Evolutionary conservation across 768 basidiomycete genomes (phyloP).

Genomic region (Boletus insuetus): DNA sequence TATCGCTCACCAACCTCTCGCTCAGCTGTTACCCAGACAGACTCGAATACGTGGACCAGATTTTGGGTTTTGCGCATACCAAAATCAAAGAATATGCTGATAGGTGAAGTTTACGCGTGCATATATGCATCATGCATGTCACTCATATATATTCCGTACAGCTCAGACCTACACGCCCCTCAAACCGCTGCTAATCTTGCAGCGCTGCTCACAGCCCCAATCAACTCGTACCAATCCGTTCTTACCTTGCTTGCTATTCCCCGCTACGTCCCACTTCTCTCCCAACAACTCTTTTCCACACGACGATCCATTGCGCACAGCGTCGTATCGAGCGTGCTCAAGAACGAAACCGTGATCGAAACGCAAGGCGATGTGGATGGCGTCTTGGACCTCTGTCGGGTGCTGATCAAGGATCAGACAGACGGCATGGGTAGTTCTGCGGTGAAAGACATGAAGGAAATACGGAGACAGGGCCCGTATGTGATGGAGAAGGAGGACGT

Average conservation of each 20-base stretch:
- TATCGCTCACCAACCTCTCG: constrained; percentile 92
- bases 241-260: constrained; percentile 97
- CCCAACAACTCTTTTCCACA: constrained; percentile 84
- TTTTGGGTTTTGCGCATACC: constrained; percentile 82
- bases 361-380: constrained; percentile 92
- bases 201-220: constrained; percentile 87
- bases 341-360: constrained; percentile 96
- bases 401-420: constrained; percentile 83
- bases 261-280: constrained; percentile 79
- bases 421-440: constrained; percentile 44
- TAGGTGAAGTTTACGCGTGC: constrained; percentile 45
- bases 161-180: constrained; percentile 84
- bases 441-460: constrained; percentile 36
- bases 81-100: constrained; percentile 85
- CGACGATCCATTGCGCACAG: constrained; percentile 93
- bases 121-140: constrained; percentile 1
- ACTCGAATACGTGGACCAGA: constrained; percentile 95
- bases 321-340: constrained; percentile 89
- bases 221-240: constrained; percentile 94
- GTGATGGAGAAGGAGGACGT: constrained; percentile 80
- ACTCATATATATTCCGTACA: constrained; percentile 26
- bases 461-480: constrained; percentile 57
- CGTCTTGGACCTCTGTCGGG: constrained; percentile 88
- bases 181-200: constrained; percentile 91
- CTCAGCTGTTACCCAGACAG: constrained; percentile 97